Evolutionary conservation across 2,329 filamentous ascomycete genomes (phyloP), one percentile per base, ranked within the genome.

Genomic region (Ambrosiella cleistominuta): DNA sequence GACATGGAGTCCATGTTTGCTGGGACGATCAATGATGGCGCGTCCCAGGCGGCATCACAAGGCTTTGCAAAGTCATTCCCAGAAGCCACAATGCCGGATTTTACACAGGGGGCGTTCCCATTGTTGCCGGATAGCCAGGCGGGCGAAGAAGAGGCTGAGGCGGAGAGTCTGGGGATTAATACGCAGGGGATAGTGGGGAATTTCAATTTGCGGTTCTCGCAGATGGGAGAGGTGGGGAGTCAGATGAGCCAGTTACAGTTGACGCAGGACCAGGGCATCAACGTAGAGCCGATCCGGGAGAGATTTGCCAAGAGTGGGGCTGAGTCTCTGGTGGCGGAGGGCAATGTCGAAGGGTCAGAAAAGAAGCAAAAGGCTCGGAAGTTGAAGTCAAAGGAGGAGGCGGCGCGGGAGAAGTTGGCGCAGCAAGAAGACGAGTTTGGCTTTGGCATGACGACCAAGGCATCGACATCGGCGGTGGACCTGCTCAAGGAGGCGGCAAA

Each of bases 1-100:
- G 86, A 88, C 8, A 75, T 95, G 50, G 94, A 88, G 0, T 90
- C 95, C 65, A 91, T 93, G 62, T 96, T 95, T 66, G 86, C 86
- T 4, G 88, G 88, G 11, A 95, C 89, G 0, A 85, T 96, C 81
- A 88, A 86, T 53, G 38, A 54, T 11, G 27, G 47, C 3, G 27
- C 27, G 19, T 38, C 35, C n/a, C 52, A 54, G 13, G 52, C 7
- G 17, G 81, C 74, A 67, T 80, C 75, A 63, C 76, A 80, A 64
- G 59, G 58, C 37, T 60, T 62, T n/a, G 69, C 69, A 40, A 69
- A 27, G 8, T 44, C 51, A 12, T 60, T 57, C 45, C 36, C 45
- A 11, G 54, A 49, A 11, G 44, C 35, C 12, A 56, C 57, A 4
- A 58, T 61, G 56, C 60, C 60, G 9, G 60, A 59, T 11, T 61